Conservation (phyloP, 2,329 filamentous ascomycete genomes). For the Metarhizium sp. region DNA sequence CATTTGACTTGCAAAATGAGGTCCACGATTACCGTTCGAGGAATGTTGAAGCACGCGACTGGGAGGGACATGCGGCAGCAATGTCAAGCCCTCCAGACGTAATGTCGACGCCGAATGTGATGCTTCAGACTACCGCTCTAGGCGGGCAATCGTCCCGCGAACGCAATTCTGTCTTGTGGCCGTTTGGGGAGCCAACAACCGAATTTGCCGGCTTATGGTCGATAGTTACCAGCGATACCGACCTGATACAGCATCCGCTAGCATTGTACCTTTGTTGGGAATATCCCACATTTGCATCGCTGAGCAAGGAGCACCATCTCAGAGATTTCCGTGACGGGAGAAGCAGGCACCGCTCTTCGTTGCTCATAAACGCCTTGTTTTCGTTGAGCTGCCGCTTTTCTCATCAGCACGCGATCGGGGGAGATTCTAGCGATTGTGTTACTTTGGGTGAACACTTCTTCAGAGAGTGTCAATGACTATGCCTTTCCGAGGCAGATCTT, state of each 20-base stretch:
- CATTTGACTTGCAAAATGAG: neutral
- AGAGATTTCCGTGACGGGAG: slow-evolving; percentile 52
- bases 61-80: no score
- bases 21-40: no score
- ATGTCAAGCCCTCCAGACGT: neutral
- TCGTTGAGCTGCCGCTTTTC: slow-evolving; percentile 61
- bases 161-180: neutral
- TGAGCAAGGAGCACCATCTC: slow-evolving; percentile 62
- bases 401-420: slow-evolving; percentile 50
- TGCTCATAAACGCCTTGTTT: slow-evolving; percentile 55
- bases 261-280: slow-evolving; percentile 65
- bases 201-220: slow-evolving; percentile 43
- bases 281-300: slow-evolving; percentile 63
- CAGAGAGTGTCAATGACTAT: slow-evolving; percentile 52
- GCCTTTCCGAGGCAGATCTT: slow-evolving; percentile 46
- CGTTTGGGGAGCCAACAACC: slow-evolving; percentile 17
- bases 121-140: neutral
- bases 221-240: slow-evolving; percentile 44
- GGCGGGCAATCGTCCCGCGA: neutral
- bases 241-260: slow-evolving; percentile 52
- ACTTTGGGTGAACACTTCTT: slow-evolving; percentile 67
- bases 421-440: slow-evolving; percentile 47
- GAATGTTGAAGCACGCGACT: neutral
- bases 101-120: neutral
- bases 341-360: slow-evolving; percentile 55